Base-by-base conservation (phyloP, 1,284 basidiomycete species). In the Ustilago trichophora region DNA sequence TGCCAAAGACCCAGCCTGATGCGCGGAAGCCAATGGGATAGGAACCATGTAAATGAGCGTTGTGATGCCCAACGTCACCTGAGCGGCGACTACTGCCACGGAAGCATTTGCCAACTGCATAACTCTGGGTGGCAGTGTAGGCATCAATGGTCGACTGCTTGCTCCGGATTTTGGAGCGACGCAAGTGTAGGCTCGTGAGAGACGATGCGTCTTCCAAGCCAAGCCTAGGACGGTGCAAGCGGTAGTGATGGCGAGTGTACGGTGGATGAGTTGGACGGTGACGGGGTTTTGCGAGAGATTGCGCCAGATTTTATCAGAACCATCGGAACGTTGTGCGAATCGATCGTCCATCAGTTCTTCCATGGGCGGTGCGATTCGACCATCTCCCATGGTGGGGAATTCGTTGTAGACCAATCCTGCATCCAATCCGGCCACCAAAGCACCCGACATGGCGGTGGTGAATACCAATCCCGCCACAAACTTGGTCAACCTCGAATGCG, bases 241-340 rank as follows among this genome's bases (percentile, higher is more conserved):
- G 0, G 72, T 72, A 1, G 79, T 72, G 24, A 78, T 82, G 73
- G 91, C 93, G 41, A 98, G 86, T 38, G 93, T 85, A 32, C 96
- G 89, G 82, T 99, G 96, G 80, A 98, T 88, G 76, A 98, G 95
- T 82, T 99, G 96, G 9, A 95, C 94, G 0, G 96, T 97, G 9
- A 91, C 94, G 4, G 96, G 96, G 81, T 99, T 99, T 83, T 98
- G 95, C 64, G 96, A 88, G 45, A 98, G 85, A 82, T 98, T 98
- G 56, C 94, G 85, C 90, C 92, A 92, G 88, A 75, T 32, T 24
- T 64, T 66, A n/a, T 56, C 55, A 3, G 44, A 34, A 82, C 74
- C 32, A 80, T 86, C 82, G 88, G 87, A 10, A 89, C 87, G 82
- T 92, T 96, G 27, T n/a, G 60, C n/a, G 85, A 85, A 19, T 10